Conservation (phyloP, 1,139 yeast genomes). For the Candida tropicalis region DNA sequence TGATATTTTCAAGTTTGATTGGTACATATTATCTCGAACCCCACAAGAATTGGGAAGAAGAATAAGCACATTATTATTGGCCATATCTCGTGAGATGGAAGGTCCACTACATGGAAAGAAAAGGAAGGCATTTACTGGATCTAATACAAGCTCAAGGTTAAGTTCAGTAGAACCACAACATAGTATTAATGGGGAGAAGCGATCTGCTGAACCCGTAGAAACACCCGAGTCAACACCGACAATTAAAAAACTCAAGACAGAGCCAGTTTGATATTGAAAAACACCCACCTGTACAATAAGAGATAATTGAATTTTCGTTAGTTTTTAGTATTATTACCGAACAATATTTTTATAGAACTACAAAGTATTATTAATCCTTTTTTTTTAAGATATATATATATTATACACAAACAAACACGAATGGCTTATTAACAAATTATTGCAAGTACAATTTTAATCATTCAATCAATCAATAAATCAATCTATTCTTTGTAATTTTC, state of each 20-base stretch:
- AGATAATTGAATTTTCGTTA: too few species aligned
- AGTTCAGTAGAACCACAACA: slow-evolving; percentile 37
- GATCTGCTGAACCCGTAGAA: slow-evolving; percentile 4
- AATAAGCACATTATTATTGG: slow-evolving; percentile 73
- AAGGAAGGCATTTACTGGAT: slow-evolving; percentile 26
- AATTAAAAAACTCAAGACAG: slow-evolving; percentile 1
- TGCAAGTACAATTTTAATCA: too few species aligned
- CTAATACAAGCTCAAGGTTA: slow-evolving; percentile 34
- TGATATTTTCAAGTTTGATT: slow-evolving; percentile 82
- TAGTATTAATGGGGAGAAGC: slow-evolving; percentile 13
- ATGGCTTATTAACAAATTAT: too few species aligned
- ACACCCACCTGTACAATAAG: too few species aligned
- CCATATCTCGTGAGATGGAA: slow-evolving; percentile 79
- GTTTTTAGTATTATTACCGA: too few species aligned
- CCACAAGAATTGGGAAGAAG: slow-evolving; percentile 84
- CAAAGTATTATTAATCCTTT: slow-evolving; percentile 1
- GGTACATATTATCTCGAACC: slow-evolving; percentile 85
- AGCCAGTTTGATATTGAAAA: not conserved
- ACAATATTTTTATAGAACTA: not conserved
- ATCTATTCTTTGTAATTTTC: slow-evolving; percentile 1
- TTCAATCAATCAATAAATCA: too few species aligned
- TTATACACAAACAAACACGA: slow-evolving; percentile 2
- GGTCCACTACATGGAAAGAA: slow-evolving; percentile 55
- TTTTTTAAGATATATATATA: not conserved
- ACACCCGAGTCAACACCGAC: not conserved